Base-by-base conservation (phyloP, 2,329 filamentous ascomycete genomes). In the Hawksworthiomyces lignivorus region DNA sequence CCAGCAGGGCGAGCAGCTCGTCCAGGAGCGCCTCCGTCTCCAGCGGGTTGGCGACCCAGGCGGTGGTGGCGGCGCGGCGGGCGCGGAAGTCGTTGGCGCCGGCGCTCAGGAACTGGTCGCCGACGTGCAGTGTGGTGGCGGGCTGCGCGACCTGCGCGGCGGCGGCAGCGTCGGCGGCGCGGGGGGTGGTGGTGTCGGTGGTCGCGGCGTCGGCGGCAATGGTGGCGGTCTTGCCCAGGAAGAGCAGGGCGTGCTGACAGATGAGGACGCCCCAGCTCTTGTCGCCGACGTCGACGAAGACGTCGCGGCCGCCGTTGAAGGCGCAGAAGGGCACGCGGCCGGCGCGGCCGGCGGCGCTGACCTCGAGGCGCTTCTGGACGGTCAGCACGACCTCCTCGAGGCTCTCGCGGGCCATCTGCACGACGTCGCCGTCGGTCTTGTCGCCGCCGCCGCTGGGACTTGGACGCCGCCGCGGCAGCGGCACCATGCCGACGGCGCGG, bases 81-180 rank as follows among this genome's bases (percentile, higher is more conserved):
- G 90, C 86, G 68, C 96, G 95, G 70, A 97, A 98, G 63, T 98
- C 92, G 63, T 98, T 98, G 14, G 88, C 87, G 0, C 89, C 89
- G 4, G 90, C 90, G 47, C 86, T 94, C 49, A 98, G 67, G 62
- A 98, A 98, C 65, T 98, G 92, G 63, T 98, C 92, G 12, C 92
- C 92, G 5, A 98, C 87, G 63, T 98, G 92, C 44, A 98, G 70
- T 8, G 89, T 96, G 4, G 49, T 49, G 35, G 30, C 32, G 4
- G 48, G 48, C 17, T 17, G 31, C 7, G 47, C 46, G 4, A 39
- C 36, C 8, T 24, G 33, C n/a, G 28, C 21, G 9, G 27, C 28
- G 3, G 22, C 28, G 3, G 17, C 30, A 19, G 27, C 12, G 8
- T 29, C 27, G 18, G 17, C 8, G 2, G 56, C 84, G 84, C 50